Conservation (phyloP, 768 basidiomycete genomes). For the Lepiota venenata region DNA sequence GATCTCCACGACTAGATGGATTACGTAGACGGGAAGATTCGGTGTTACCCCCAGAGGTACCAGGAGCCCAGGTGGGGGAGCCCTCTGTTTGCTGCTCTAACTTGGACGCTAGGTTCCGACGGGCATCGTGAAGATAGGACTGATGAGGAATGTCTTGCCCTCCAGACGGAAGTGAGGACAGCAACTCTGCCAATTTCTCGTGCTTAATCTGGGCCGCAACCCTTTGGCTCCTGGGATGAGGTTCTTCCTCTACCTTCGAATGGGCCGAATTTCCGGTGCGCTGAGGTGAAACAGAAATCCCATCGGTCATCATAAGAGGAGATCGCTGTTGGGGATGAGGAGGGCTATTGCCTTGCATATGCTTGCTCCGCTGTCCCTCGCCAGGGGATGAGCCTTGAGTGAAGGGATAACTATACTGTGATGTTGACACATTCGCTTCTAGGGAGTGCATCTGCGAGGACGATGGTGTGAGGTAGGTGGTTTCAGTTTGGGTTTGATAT, state of each 20-base stretch:
- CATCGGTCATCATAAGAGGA: neutral
- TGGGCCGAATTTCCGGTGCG: conserved; percentile 1
- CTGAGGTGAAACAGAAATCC: conserved; percentile 6
- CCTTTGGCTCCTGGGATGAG: neutral
- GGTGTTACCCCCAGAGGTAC: neutral
- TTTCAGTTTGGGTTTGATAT: neutral
- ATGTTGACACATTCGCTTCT: neutral
- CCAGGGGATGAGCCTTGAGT: neutral
- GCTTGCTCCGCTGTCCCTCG: neutral
- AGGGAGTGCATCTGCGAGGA: neutral
- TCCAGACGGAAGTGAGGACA: neutral
- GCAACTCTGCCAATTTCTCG: conserved; percentile 3
- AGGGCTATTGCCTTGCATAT: neutral
- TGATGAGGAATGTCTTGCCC: conserved; percentile 3
- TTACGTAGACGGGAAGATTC: neutral
- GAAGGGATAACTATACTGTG: neutral
- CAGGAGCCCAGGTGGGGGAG: neutral
- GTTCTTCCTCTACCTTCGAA: neutral
- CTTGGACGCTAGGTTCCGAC: conserved; percentile 2
- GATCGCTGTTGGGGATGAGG: neutral
- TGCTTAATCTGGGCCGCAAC: neutral
- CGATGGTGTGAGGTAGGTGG: neutral
- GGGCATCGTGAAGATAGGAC: conserved; percentile 5
- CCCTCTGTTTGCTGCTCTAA: conserved; percentile 1
- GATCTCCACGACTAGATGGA: conserved; percentile 4